Percentiles rank a stretch among this genome's conserved stretches.
Conservation (phyloP, 2,329 filamentous ascomycete genomes). For the Neurospora sp. region DNA sequence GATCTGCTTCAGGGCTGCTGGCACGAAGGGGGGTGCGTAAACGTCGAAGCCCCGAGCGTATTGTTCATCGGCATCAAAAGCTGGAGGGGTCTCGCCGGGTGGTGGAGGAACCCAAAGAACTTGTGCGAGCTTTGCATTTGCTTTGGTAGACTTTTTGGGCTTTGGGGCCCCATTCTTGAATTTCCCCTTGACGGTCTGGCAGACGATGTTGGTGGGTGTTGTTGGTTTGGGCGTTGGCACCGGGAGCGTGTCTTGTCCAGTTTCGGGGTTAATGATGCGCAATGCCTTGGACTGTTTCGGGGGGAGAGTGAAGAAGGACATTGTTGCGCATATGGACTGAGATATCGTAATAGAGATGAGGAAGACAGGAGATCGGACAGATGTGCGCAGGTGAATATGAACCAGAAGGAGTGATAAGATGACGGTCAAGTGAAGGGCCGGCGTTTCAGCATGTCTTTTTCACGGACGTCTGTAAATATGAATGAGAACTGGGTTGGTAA, state of each 20-base stretch:
- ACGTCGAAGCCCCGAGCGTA: constrained; percentile 11
- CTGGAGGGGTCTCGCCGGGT: not conserved
- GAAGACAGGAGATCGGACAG: too few species aligned
- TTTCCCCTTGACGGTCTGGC: not conserved
- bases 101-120: not conserved
- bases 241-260: not conserved
- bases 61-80: constrained; percentile 1
- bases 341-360: too few species aligned
- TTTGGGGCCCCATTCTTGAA: not conserved
- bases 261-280: not conserved
- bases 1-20: constrained; percentile 9
- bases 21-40: constrained; percentile 15
- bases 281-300: not conserved
- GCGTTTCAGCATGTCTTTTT: too few species aligned
- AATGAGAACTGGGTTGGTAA: too few species aligned
- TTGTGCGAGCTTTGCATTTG: not conserved
- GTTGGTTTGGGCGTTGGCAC: not conserved
- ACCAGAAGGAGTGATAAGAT: too few species aligned
- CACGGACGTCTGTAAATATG: too few species aligned
- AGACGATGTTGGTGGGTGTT: not conserved
- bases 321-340: not conserved
- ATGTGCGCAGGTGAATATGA: too few species aligned
- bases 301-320: not conserved
- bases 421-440: too few species aligned
- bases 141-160: not conserved